phyloP scores from a whole-genome alignment of 2,329 filamentous ascomycete genomes.

The Epichloe amarillans region DNA sequence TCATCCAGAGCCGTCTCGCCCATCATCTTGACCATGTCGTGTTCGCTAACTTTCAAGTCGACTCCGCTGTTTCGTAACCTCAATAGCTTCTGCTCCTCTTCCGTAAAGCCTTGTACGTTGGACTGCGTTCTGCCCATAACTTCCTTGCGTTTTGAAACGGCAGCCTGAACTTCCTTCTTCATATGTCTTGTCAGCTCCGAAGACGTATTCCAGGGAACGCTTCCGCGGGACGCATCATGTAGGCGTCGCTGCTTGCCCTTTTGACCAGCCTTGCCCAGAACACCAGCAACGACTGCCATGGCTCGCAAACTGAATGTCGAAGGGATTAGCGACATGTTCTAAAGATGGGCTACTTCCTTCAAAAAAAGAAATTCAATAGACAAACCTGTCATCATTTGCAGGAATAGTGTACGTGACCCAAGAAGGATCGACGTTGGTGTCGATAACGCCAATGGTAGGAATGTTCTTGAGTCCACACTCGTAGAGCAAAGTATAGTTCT shows the following conservation, averaged over 20 bases:
- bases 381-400: slow-evolving; percentile 85
- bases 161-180: slow-evolving; percentile 17
- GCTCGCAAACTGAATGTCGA: slow-evolving; percentile 53
- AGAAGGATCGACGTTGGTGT: slow-evolving; percentile 83
- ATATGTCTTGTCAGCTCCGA: slow-evolving; percentile 29
- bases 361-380: neutral
- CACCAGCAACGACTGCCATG: slow-evolving; percentile 68
- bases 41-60: slow-evolving; percentile 19
- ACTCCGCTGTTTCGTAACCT: slow-evolving; percentile 13
- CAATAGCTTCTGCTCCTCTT: slow-evolving; percentile 24
- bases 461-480: slow-evolving; percentile 83
- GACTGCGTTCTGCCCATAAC: slow-evolving; percentile 24
- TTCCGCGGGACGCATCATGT: slow-evolving; percentile 45
- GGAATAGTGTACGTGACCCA: slow-evolving; percentile 96
- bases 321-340: neutral
- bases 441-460: slow-evolving; percentile 87
- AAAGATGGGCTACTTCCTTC: no score
- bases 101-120: slow-evolving; percentile 22
- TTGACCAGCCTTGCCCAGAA: slow-evolving; percentile 74
- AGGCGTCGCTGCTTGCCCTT: slow-evolving; percentile 58
- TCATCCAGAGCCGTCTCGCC: slow-evolving; percentile 9
- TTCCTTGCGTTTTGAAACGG: slow-evolving; percentile 19
- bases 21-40: slow-evolving; percentile 23
- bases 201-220: slow-evolving; percentile 47
- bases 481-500: slow-evolving; percentile 82